Percentiles rank a stretch among this genome's conserved stretches.
Evolutionary conservation across 257 asterid species (phyloP).

Genomic region (Cynanchum wilfordii): DNA sequence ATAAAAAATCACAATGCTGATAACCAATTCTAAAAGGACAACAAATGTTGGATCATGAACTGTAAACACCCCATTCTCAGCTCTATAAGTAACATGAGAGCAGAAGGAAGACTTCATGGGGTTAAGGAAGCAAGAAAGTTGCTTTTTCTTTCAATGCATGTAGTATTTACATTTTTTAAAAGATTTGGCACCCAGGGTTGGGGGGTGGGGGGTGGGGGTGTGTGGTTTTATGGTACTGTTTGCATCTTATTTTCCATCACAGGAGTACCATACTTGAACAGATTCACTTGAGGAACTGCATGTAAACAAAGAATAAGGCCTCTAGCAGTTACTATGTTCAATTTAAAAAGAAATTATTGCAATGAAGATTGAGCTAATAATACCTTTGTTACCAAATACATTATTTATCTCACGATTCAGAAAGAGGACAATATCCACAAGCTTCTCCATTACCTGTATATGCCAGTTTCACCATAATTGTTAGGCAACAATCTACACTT

Average conservation of each 20-base stretch:
- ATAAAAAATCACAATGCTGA: not conserved
- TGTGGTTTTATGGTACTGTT: too few species aligned
- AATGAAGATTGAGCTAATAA: constrained; percentile 25
- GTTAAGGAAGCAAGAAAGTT: not conserved
- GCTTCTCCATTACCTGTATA: constrained; percentile 68
- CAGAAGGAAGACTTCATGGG: not conserved
- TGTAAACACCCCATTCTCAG: too few species aligned
- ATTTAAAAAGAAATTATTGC: not conserved
- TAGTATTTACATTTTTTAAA: too few species aligned
- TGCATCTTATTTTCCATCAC: too few species aligned
- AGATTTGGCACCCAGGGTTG: too few species aligned
- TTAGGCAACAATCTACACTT: not conserved
- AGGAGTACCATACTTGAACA: too few species aligned
- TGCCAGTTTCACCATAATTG: constrained; percentile 8
- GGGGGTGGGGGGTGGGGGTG: too few species aligned
- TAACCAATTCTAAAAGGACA: not conserved
- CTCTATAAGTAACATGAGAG: not conserved
- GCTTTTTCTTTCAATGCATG: not conserved
- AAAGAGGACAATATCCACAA: constrained; percentile 65
- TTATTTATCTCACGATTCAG: constrained; percentile 63
- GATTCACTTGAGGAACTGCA: too few species aligned
- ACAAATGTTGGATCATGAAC: not conserved
- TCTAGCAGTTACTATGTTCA: not conserved
- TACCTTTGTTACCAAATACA: constrained; percentile 60
- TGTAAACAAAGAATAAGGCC: not conserved